These are phyloP conservation scores for Aspergillus saccharolyticus DNA, from an alignment of 495 filamentous ascomycete species.

Conservation along the genomic window DNA sequence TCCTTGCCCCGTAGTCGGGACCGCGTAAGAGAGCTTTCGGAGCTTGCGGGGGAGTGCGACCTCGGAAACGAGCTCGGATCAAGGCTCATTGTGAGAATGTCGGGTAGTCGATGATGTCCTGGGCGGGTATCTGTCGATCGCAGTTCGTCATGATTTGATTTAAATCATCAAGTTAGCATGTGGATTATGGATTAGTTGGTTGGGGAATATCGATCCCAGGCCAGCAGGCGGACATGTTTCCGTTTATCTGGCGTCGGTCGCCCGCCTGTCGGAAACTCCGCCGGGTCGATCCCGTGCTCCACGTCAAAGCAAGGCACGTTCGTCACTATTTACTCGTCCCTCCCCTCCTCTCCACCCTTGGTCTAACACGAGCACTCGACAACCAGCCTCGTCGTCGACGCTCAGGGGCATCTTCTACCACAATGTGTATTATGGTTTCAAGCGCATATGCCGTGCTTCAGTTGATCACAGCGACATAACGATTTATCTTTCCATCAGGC, in stretches of 20 bases:
- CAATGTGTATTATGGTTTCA: not conserved
- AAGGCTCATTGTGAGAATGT: slow-evolving; percentile 60
- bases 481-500: not conserved
- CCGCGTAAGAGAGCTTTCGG: slow-evolving; percentile 66
- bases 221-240: slow-evolving; percentile 12
- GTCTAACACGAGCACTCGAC: no score
- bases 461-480: not conserved
- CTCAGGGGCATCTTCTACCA: not conserved
- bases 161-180: slow-evolving; percentile 19
- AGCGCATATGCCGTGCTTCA: not conserved
- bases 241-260: slow-evolving; percentile 9
- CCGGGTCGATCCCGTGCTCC: not conserved
- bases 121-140: slow-evolving; percentile 14
- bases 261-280: slow-evolving; percentile 12
- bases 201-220: no score
- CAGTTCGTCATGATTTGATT: slow-evolving; percentile 38
- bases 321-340: not conserved
- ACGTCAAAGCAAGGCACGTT: not conserved
- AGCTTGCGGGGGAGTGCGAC: slow-evolving; percentile 71
- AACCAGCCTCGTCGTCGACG: not conserved
- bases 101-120: slow-evolving; percentile 21
- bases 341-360: not conserved
- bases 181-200: slow-evolving; percentile 14
- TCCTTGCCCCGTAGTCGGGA: slow-evolving; percentile 50
- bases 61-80: slow-evolving; percentile 60